Base-by-base conservation (phyloP, 2,329 filamentous ascomycete genomes). In the Alternaria sp. region DNA sequence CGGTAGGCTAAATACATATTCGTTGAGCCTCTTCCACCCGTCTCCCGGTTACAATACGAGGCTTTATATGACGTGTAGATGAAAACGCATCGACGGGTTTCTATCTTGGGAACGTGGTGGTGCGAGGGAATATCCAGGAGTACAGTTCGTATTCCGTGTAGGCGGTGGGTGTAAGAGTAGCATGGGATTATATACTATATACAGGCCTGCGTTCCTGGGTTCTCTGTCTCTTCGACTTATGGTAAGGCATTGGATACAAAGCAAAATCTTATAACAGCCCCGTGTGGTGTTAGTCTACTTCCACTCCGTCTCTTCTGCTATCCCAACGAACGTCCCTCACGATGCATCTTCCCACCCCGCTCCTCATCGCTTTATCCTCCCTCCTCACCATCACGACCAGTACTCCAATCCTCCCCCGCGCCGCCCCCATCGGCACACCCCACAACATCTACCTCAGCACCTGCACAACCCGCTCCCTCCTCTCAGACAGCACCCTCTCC, bases 381-480 rank as follows among this genome's bases (percentile, higher is more conserved):
- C 14, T 49, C 45, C 55, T 61, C 21, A n/a, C 28, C 8, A 54
- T 6, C 21, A 14, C 23, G 5, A 55, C 62, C 6, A 45, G 33
- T 2, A 37, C 44, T 12, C 55, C 45, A 8, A 47, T 57, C 33
- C 10, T 12, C n/a, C 12, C 57, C 26, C 55, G 50, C 15, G 50
- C 58, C n/a, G 50, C 55, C 5, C 28, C 41, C 5, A 21, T 45
- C 21, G 57, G 58, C 33, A 64, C 63, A 11, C 55, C 55, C 23
- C 59, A 50, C 33, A 69, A 69, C 21, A 49, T 65, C 23, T 70
- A 68, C 50, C 67, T 70, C 12, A 56, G 59, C 45, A 63, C 58
- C 21, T 70, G 67, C 57, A 68, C 59, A n/a, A 56, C 60, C 3
- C 65, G 65, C 25, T 51, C 53, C 37, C 21, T 58, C 14, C 21